Conservation (phyloP, 2,329 filamentous ascomycete genomes). For the Epichloe coenophiala region DNA sequence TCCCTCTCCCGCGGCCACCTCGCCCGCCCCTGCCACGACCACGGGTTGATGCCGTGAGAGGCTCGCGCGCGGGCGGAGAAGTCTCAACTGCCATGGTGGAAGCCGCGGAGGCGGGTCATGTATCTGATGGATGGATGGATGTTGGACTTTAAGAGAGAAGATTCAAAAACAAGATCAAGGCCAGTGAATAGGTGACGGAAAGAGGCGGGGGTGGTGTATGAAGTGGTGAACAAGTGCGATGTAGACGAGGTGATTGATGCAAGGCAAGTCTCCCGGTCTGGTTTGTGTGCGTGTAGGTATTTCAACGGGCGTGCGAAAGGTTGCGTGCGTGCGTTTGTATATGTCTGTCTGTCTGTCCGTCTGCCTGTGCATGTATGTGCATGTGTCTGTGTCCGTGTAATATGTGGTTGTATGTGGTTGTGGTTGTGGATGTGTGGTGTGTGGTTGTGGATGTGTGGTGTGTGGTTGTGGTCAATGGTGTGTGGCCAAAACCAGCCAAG, state of each 20-base stretch:
- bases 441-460: not conserved
- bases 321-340: not conserved
- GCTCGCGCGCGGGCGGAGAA: constrained; percentile 24
- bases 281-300: not conserved
- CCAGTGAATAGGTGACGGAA: not conserved
- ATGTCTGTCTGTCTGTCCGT: not conserved
- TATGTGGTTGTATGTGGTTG: not conserved
- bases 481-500: not conserved
- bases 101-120: constrained; percentile 17
- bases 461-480: not conserved
- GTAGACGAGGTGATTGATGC: not conserved
- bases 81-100: constrained; percentile 24
- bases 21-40: constrained; percentile 19
- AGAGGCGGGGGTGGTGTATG: not conserved
- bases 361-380: not conserved
- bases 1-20: constrained; percentile 8
- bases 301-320: not conserved
- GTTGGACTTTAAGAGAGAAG: not conserved
- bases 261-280: not conserved
- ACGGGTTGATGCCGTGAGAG: constrained; percentile 15
- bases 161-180: not conserved
- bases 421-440: not conserved
- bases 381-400: not conserved
- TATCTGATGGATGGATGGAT: constrained; percentile 8
- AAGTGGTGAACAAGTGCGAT: not conserved